phyloP scores from a whole-genome alignment of 2,329 filamentous ascomycete genomes.

The Botrytis fragariae region DNA sequence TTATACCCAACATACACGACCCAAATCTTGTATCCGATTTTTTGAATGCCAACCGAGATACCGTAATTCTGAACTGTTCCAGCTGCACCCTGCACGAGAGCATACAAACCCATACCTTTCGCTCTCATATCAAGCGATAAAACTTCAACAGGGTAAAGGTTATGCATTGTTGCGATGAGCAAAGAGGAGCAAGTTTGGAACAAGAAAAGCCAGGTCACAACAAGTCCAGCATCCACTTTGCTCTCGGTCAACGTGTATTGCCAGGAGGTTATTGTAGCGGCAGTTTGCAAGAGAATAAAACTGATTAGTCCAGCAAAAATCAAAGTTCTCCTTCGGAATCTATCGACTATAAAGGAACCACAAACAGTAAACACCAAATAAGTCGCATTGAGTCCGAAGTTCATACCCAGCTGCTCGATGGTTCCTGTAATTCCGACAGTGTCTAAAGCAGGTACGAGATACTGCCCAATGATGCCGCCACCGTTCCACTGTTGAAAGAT shows the following conservation, averaged over 20 bases:
- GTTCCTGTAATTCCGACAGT: slow-evolving; percentile 27
- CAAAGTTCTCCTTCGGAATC: slow-evolving; percentile 40
- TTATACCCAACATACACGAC: slow-evolving; percentile 52
- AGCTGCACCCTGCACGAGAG: slow-evolving; percentile 34
- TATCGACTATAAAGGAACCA: slow-evolving; percentile 29
- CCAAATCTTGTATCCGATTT: slow-evolving; percentile 52
- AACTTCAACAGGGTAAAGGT: slow-evolving; percentile 38
- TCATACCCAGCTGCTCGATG: slow-evolving; percentile 27
- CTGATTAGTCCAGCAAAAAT: slow-evolving; percentile 45
- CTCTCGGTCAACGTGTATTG: slow-evolving; percentile 38
- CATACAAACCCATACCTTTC: slow-evolving; percentile 37
- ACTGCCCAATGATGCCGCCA: slow-evolving; percentile 33
- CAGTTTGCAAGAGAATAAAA: slow-evolving; percentile 46
- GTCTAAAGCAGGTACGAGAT: slow-evolving; percentile 30
- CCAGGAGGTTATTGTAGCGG: slow-evolving; percentile 49
- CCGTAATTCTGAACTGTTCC: slow-evolving; percentile 41
- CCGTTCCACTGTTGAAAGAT: slow-evolving; percentile 33
- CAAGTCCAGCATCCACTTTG: slow-evolving; percentile 42
- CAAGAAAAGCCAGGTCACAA: slow-evolving; percentile 48
- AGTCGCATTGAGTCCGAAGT: slow-evolving; percentile 27
- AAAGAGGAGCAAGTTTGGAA: slow-evolving; percentile 48
- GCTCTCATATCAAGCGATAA: slow-evolving; percentile 43
- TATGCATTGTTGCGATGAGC: slow-evolving; percentile 44
- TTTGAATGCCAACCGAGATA: slow-evolving; percentile 47
- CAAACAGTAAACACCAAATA: slow-evolving; percentile 29